Percentiles rank a stretch among this genome's conserved stretches.
These are phyloP conservation scores for Verticillium nonalfalfae DNA, from an alignment of 2,329 filamentous ascomycete species.

Conservation along the genomic window DNA sequence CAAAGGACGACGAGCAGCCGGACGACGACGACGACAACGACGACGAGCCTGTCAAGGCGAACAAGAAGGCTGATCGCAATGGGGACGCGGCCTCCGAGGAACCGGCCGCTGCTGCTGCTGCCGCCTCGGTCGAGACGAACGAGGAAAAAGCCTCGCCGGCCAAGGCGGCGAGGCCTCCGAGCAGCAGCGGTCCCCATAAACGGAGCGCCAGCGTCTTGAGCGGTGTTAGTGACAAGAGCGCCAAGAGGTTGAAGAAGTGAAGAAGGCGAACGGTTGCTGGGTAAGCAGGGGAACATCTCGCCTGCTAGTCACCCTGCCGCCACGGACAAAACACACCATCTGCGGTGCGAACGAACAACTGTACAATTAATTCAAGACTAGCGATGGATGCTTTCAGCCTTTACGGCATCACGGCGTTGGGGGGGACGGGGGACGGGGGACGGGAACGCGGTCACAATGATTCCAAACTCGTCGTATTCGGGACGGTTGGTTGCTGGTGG, in stretches of 20 bases:
- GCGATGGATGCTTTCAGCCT: background rate
- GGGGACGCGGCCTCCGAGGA: slow-evolving; percentile 3
- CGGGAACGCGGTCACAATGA: background rate
- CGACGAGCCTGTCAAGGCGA: background rate
- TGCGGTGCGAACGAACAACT: background rate
- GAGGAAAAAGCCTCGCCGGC: slow-evolving; percentile 13
- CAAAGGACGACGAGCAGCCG: background rate
- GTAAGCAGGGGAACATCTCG: too few relatives aligned
- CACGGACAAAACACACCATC: too few relatives aligned
- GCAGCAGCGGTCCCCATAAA: slow-evolving; percentile 52
- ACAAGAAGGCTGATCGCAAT: slow-evolving; percentile 2
- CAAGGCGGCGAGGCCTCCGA: slow-evolving; percentile 27
- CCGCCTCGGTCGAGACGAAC: slow-evolving; percentile 3
- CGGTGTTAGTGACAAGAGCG: slow-evolving; percentile 56
- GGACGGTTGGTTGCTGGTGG: background rate
- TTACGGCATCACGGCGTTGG: background rate
- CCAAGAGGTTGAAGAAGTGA: slow-evolving; percentile 52
- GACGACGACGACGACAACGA: background rate
- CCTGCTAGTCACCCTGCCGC: too few relatives aligned
- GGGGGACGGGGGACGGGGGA: background rate
- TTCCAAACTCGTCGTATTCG: background rate
- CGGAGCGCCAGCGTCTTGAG: slow-evolving; percentile 80
- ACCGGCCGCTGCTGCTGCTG: background rate
- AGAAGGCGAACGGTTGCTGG: background rate
- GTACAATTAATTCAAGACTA: background rate